Base-by-base conservation (phyloP, 1,284 basidiomycete genomes). In the Naganishia liquefaciens region DNA sequence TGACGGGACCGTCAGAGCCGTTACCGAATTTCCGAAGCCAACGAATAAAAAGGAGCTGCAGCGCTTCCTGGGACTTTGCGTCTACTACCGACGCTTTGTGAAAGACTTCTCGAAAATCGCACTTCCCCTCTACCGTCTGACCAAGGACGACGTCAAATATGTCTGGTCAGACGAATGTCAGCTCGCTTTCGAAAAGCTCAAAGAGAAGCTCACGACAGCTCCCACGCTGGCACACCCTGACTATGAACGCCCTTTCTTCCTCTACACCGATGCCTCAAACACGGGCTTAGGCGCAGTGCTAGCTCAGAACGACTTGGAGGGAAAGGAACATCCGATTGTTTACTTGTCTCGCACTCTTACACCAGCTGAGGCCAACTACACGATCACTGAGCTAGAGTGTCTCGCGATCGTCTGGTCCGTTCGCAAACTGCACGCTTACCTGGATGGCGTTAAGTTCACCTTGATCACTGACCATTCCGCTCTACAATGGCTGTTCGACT, bases 351-450 rank as follows among this genome's bases (percentile, higher is more conserved):
- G 65, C n/a, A 53, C 61, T 21, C 51, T 63, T 11, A 53, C 51
- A 42, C n/a, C 37, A 15, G 44, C 49, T 19, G 63, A 65, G 49
- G 57, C 19, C 17, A 65, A 65, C 55, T 65, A 65, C 63, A 39
- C 63, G 13, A 42, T 60, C 21, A 66, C 61, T 17, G 65, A 63
- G 40, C 30, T 66, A 15, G 65, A 66, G 46, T 63, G 60, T 40
- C 30, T 63, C 6, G 43, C 60, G 9, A 63, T 67, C n/a, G 51
- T 67, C 6, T 58, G 62, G 54, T 54, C 65, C 6, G 42, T 63
- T 39, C n/a, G 50, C 44, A 67, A 67, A 28, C 54, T 64, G 19
- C 65, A 66, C 39, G 30, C 51, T 5, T 65, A 61, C 28, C 43
- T 66, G 17, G 58, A 62, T 28, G 64, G 64, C 43, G 23, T 50